Conservation (phyloP, 2,329 filamentous ascomycete genomes). For the Hirsutella thompsonii region DNA sequence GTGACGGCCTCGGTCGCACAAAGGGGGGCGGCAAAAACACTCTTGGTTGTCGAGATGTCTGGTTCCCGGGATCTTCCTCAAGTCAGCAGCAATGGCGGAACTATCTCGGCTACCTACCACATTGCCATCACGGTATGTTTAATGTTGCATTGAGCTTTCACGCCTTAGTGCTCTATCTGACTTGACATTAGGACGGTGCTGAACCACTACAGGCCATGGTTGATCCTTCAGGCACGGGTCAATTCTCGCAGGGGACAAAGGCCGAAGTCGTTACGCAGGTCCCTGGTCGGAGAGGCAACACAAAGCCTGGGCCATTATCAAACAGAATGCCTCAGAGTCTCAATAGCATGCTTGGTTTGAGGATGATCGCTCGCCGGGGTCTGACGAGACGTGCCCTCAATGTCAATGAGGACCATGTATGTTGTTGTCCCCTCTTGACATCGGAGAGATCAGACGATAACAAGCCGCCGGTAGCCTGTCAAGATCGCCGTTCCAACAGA, state of each 20-base stretch:
- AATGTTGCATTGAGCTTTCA: too few species aligned
- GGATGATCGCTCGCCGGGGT: background rate
- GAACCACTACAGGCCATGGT: slow-evolving; percentile 24
- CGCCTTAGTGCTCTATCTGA: background rate
- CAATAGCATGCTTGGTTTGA: background rate
- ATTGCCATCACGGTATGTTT: slow-evolving; percentile 23
- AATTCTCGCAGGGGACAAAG: slow-evolving; percentile 16
- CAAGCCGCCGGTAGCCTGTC: slow-evolving; percentile 11
- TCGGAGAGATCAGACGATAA: background rate
- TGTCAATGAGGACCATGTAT: slow-evolving; percentile 14
- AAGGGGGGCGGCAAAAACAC: slow-evolving; percentile 21
- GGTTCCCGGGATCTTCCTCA: slow-evolving; percentile 26
- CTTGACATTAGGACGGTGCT: slow-evolving; percentile 18
- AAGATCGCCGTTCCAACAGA: slow-evolving; percentile 22
- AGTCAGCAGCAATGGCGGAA: slow-evolving; percentile 18
- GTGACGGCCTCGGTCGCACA: slow-evolving; percentile 25
- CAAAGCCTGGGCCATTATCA: slow-evolving; percentile 11
- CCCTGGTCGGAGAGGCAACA: slow-evolving; percentile 22
- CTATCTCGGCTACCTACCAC: slow-evolving; percentile 22
- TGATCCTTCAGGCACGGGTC: slow-evolving; percentile 22
- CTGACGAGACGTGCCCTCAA: slow-evolving; percentile 16
- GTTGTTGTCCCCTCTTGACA: background rate
- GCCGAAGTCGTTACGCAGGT: slow-evolving; percentile 19
- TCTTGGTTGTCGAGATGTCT: slow-evolving; percentile 19
- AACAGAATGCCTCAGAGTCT: background rate